phyloP scores from a whole-genome alignment of 2,329 filamentous ascomycete genomes.

The Grosmannia clavigera region DNA sequence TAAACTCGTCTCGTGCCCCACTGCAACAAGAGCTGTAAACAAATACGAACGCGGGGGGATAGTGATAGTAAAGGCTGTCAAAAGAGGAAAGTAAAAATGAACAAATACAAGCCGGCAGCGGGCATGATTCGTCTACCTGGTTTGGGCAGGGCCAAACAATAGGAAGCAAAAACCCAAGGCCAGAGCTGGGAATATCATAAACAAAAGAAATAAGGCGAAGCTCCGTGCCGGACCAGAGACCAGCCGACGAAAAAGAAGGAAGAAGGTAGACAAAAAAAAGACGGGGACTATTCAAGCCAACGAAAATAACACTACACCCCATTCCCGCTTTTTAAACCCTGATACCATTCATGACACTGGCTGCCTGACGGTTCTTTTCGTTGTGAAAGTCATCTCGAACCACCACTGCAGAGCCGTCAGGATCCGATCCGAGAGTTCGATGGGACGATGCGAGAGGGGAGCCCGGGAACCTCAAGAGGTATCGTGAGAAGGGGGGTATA shows the following conservation, averaged over 20 bases:
- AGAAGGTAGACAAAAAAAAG: background rate
- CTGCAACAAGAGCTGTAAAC: conserved; percentile 11
- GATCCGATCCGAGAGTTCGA: background rate
- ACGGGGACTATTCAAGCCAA: background rate
- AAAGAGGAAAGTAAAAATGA: conserved; percentile 8
- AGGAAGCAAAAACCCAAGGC: background rate
- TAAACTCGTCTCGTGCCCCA: conserved; percentile 12
- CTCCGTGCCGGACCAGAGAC: background rate
- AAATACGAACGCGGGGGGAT: background rate
- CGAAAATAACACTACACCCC: background rate
- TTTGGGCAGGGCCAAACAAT: background rate
- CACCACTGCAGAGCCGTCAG: background rate
- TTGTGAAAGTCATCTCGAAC: background rate
- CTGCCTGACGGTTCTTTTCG: background rate
- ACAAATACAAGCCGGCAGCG: background rate
- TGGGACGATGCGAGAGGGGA: background rate
- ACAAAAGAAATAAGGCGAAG: background rate
- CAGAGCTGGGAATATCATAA: background rate
- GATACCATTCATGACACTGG: background rate
- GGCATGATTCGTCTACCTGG: background rate
- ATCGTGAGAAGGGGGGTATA: conserved; percentile 6
- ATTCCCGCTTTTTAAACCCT: background rate
- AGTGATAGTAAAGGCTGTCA: background rate
- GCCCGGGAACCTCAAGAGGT: background rate
- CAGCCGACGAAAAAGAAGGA: background rate